Evolutionary conservation across 106 monocot genomes (phyloP), one percentile per base, ranked within the genome.

Genomic region (Dendrobium huoshanense): DNA sequence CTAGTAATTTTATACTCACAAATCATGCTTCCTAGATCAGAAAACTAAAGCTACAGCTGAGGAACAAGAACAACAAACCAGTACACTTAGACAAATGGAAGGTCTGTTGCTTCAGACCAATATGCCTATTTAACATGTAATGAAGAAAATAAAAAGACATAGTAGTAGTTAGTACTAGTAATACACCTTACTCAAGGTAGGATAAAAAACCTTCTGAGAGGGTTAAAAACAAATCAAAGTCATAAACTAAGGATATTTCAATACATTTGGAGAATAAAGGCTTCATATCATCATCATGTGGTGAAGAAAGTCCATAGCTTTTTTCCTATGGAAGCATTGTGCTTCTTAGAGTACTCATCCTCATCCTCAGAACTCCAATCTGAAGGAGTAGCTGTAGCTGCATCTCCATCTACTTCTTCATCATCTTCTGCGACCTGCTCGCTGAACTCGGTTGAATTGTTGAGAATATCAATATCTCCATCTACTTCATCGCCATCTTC

Each of bases 301-400:
- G 92, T 92, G 51, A 92, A 87, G 85, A 92, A 92, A 29, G 79
- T 82, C 89, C 89, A 92, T 10, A 92, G 65, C 84, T 89, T 92
- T 80, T 89, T 92, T 43, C 92, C 82, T 19, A 92, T 82, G 0
- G 92, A 92, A 18, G 77, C 82, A 67, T 84, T 87, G 55, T 78
- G 87, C 40, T 76, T 80, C 43, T 82, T 88, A 5, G 58, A 68
- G 2, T 84, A 82, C 0, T 87, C 89, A 13, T 77, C 79, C 6
- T 79, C 65, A 5, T 55, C 43, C 20, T 77, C 77, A 31, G 65
- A 51, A 7, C 55, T 79, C 45, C 72, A 56, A 7, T 81, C 76
- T 11, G 79, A 73, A 0, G 65, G 84, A 33, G 87, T 56, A 17
- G 18, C 80, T 10, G 64, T 67, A 4, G 80, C 80, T 58, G 74